A percentile compares a stretch with the other conserved stretches of the same genome.
Conservation (phyloP, 2,329 filamentous ascomycete genomes). For the Trichoderma breve region DNA sequence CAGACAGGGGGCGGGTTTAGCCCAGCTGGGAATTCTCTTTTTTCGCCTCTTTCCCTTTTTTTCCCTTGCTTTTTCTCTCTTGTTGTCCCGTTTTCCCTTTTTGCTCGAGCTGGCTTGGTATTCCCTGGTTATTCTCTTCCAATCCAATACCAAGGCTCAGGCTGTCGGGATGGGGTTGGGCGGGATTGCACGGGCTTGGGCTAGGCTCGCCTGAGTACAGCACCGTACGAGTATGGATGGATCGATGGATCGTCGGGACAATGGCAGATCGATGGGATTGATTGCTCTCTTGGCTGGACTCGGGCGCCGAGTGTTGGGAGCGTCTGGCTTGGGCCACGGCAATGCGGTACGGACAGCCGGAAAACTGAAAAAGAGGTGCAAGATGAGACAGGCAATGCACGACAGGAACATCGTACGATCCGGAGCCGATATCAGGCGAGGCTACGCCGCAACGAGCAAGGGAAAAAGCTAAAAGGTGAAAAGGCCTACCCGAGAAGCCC, state of each 20-base stretch:
- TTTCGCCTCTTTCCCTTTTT: not conserved
- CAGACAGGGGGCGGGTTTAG: constrained; percentile 1
- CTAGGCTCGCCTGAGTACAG: not conserved
- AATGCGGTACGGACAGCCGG: constrained; percentile 15
- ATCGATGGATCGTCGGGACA: constrained; percentile 5
- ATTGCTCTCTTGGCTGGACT: not conserved
- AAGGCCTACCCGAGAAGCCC: not conserved
- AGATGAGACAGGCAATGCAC: constrained; percentile 18
- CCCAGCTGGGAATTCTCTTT: not conserved
- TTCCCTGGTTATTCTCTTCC: not conserved
- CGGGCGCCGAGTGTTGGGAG: not conserved
- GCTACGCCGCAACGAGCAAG: constrained; percentile 26
- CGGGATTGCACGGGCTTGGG: not conserved
- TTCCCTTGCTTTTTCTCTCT: not conserved
- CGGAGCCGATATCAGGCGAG: constrained; percentile 32
- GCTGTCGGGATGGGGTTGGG: not conserved
- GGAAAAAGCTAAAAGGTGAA: constrained; percentile 15
- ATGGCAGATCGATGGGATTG: not conserved
- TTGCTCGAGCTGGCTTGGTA: not conserved
- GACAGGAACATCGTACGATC: constrained; percentile 34
- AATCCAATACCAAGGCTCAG: not conserved
- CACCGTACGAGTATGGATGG: not conserved
- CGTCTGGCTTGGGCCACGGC: not conserved
- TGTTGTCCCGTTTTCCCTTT: not conserved
- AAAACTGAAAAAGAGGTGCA: not conserved